phyloP scores from a whole-genome alignment of 805 yeast genomes.

The Cyberlindnera mississippiensis region DNA sequence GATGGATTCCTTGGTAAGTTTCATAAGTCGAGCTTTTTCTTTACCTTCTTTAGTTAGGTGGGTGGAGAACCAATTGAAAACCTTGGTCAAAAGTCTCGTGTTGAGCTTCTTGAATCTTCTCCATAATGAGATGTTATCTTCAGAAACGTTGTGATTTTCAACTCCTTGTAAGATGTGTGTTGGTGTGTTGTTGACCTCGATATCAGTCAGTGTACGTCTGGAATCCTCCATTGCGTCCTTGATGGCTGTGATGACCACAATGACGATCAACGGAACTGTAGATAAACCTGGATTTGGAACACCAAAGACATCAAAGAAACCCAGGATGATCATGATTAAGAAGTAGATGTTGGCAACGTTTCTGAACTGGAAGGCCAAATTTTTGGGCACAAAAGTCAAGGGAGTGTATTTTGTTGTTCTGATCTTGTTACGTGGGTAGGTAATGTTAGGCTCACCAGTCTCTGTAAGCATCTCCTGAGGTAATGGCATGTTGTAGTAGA shows the following conservation, averaged over 20 bases:
- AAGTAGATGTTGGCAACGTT: conserved; percentile 91
- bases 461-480: conserved; percentile 58
- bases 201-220: conserved; percentile 63
- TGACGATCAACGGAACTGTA: conserved; percentile 76
- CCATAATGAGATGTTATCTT: conserved; percentile 65
- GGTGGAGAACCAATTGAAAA: conserved; percentile 9
- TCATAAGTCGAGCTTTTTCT: conserved; percentile 30
- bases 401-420: conserved; percentile 97
- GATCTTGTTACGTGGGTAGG: conserved; percentile 86
- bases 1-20: conserved; percentile 24
- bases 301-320: conserved; percentile 73
- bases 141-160: conserved; percentile 56
- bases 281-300: conserved; percentile 74
- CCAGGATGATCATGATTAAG: conserved; percentile 72
- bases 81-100: conserved; percentile 25
- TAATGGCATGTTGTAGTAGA: conserved; percentile 56
- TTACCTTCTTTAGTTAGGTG: conserved; percentile 34
- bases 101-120: conserved; percentile 60
- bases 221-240: conserved; percentile 83
- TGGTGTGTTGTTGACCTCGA: conserved; percentile 69
- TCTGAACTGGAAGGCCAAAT: conserved; percentile 70
- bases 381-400: conserved; percentile 80
- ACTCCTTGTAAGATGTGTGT: conserved; percentile 59
- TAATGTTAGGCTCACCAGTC: conserved; percentile 52
- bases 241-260: conserved; percentile 68